Evolutionary conservation across 2,329 filamentous ascomycete genomes (phyloP), one percentile per base, ranked within the genome.

Genomic region (Hypoxylon sp.): DNA sequence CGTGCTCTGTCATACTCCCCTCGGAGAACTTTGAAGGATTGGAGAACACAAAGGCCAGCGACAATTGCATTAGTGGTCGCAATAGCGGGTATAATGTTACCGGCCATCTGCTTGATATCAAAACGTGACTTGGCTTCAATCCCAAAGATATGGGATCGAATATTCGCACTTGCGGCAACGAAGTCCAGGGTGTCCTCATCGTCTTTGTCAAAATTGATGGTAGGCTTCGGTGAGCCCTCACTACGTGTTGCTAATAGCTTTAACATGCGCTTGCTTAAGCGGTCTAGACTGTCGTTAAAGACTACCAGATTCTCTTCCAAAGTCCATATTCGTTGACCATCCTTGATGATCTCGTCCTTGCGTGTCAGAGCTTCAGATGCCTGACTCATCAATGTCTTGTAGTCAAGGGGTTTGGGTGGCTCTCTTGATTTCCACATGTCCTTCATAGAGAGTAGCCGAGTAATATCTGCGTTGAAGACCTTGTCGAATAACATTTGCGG

Each of bases 51-150:
- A 9, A 99, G 86, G 11, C 94, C 92, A 14, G 96, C 96, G 1
- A 96, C 95, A 79, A 98, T 97, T 14, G 96, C 96, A 79, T 99
- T 99, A 0, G 96, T 98, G 0, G 96, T 99, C 4, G 96, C 96
- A 77, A 99, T 99, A 1, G 96, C 96, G 1, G 96, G 96, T 68
- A 99, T 99, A 75, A 99, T 99, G 78, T 99, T 99, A 59, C 96
- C 96, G 3, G 96, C 96, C 95, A 98, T 99, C 81, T 99, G 92
- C 83, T 99, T 99, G 75, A 96, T 94, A 77, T 98, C 94, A 77
- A 98, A 99, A 66, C 97, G 94, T 22, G 94, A 97, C 79, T 94
- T 95, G 3, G 85, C 83, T 59, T 95, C 92, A 64, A 99, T 97
- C 62, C 90, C 92, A 77, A 99, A 99, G n/a, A 97, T 86, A 24